Evolutionary conservation across 2,329 filamentous ascomycete genomes (phyloP).

Genomic region (Calycina herbarum): DNA sequence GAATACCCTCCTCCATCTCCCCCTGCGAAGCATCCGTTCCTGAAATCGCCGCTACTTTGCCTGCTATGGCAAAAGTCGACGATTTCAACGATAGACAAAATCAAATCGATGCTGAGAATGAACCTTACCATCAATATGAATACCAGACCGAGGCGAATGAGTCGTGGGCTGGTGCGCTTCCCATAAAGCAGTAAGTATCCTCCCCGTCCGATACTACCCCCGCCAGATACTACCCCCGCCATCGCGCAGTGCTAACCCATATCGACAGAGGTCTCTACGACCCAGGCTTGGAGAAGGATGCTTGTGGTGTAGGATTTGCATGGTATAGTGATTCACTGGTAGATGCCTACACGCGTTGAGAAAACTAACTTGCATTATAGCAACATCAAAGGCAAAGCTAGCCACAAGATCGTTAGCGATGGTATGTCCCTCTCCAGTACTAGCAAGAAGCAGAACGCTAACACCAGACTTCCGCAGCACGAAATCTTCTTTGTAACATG

Average conservation of each 20-base stretch:
- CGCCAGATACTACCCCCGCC: neutral
- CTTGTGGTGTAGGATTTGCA: conserved; percentile 98
- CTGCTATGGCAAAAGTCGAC: conserved; percentile 67
- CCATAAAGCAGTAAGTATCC: conserved; percentile 77
- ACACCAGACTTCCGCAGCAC: conserved; percentile 55
- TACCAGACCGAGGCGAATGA: conserved; percentile 83
- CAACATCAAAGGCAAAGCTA: conserved; percentile 95
- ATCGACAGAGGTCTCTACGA: conserved; percentile 78
- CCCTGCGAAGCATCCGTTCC: conserved; percentile 17
- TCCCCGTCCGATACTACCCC: neutral
- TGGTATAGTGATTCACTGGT: conserved; percentile 58
- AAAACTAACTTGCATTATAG: conserved; percentile 46
- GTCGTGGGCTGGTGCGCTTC: conserved; percentile 92
- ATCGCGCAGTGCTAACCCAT: conserved; percentile 12
- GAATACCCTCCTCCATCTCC: neutral
- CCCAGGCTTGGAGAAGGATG: conserved; percentile 95
- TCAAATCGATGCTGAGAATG: conserved; percentile 59
- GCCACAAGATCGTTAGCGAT: conserved; percentile 99
- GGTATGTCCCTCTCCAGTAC: conserved; percentile 51
- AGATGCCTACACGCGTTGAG: neutral
- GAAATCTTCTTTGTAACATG: conserved; percentile 98
- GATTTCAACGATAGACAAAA: conserved; percentile 70
- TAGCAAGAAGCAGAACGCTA: conserved; percentile 29
- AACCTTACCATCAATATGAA: conserved; percentile 70
- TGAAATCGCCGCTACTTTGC: conserved; percentile 45